Percentiles rank a stretch among this genome's conserved stretches.
These are phyloP conservation scores for Sclerotinia borealis DNA, from an alignment of 2,329 filamentous ascomycete species.

Conservation along the genomic window DNA sequence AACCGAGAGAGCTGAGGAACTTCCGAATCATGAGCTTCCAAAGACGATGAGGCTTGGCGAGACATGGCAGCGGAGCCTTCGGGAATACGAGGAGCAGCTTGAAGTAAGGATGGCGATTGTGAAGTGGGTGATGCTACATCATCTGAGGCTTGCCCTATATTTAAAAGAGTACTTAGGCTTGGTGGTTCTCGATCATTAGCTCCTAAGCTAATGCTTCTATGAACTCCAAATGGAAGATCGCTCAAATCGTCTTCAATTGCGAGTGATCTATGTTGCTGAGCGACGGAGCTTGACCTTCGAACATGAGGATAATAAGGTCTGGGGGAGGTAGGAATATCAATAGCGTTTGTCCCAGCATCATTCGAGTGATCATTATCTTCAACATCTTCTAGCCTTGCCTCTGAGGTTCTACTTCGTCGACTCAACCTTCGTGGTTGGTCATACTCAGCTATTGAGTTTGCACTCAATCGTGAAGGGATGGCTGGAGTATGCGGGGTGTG, in stretches of 20 bases:
- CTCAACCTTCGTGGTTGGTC: slow-evolving; percentile 29
- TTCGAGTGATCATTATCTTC: slow-evolving; percentile 32
- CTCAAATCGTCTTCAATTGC: slow-evolving; percentile 53
- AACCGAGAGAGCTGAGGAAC: slow-evolving; percentile 24
- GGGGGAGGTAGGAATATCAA: slow-evolving; percentile 69
- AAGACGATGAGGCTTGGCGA: slow-evolving; percentile 26
- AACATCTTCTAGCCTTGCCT: slow-evolving; percentile 24
- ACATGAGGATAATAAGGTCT: slow-evolving; percentile 47
- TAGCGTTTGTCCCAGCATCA: slow-evolving; percentile 55
- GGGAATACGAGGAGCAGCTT: slow-evolving; percentile 30
- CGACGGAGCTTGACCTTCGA: slow-evolving; percentile 64
- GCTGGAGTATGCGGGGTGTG: slow-evolving; percentile 91
- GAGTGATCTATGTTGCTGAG: slow-evolving; percentile 52
- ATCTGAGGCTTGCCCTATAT: slow-evolving; percentile 38
- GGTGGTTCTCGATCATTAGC: slow-evolving; percentile 58
- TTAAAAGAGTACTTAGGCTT: slow-evolving; percentile 57
- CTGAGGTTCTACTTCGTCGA: slow-evolving; percentile 21
- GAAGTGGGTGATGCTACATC: slow-evolving; percentile 31
- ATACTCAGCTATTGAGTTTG: slow-evolving; percentile 78
- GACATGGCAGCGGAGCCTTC: slow-evolving; percentile 26
- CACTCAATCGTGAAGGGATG: slow-evolving; percentile 86
- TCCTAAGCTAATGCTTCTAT: slow-evolving; percentile 63
- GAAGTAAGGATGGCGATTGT: slow-evolving; percentile 29
- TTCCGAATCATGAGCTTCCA: slow-evolving; percentile 26
- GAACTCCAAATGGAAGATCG: slow-evolving; percentile 53